These are phyloP conservation scores for Verticillium longisporum DNA, from an alignment of 2,329 filamentous ascomycete genomes.

Conservation along the genomic window DNA sequence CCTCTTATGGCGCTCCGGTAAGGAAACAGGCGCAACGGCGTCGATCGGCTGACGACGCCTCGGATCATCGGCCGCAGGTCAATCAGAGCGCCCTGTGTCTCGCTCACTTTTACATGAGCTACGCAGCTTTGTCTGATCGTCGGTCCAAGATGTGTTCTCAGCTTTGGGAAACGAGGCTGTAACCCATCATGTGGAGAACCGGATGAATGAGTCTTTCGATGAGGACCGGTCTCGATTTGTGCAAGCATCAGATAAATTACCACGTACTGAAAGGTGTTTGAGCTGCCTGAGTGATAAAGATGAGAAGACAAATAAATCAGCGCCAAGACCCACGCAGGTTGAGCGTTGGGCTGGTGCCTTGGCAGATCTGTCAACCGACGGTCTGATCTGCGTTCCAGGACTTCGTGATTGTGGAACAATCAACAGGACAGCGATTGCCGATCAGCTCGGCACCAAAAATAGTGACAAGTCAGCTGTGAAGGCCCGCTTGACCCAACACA, in stretches of 20 bases:
- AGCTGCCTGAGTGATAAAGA: background rate
- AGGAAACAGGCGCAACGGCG: background rate
- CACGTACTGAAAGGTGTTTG: background rate
- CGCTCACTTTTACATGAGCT: no score
- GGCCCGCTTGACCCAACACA: background rate
- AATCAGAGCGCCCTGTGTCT: no score
- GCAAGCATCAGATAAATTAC: background rate
- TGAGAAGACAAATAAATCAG: background rate
- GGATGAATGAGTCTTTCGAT: background rate
- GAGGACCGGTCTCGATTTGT: background rate
- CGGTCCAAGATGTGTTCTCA: no score
- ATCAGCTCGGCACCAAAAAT: background rate
- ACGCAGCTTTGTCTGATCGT: no score
- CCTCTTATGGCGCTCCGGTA: background rate
- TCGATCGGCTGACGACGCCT: background rate
- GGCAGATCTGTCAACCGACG: background rate
- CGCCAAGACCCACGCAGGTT: background rate
- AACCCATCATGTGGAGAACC: no score
- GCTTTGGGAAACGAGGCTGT: no score
- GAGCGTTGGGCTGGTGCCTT: background rate
- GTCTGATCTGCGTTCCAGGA: background rate
- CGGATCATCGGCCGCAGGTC: no score
- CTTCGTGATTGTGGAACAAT: background rate
- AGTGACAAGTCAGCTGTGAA: background rate
- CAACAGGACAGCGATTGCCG: background rate